phyloP scores from a whole-genome alignment of 2,329 filamentous ascomycete genomes.

The Dactylonectria estremocensis region DNA sequence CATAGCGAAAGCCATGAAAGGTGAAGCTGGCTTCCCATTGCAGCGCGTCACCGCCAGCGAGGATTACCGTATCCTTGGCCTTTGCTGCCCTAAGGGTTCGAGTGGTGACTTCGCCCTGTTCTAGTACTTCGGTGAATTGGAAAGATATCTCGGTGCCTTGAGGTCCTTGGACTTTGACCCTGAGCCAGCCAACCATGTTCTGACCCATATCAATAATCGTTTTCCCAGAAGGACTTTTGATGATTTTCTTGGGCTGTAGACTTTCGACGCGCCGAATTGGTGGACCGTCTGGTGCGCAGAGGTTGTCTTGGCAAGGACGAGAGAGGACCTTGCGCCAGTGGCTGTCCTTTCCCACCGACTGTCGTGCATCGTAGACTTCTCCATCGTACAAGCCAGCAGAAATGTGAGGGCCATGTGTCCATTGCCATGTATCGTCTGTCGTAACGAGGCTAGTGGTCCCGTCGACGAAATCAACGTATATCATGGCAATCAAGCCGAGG shows the following conservation, averaged over 20 bases:
- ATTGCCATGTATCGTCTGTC: constrained; percentile 52
- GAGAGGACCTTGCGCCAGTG: constrained; percentile 1
- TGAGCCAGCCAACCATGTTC: constrained; percentile 67
- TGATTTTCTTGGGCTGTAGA: constrained; percentile 50
- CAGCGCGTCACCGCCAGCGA: constrained; percentile 12
- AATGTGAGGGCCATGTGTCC: not conserved
- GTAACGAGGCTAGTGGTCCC: constrained; percentile 46
- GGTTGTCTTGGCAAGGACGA: not conserved
- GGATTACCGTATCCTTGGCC: constrained; percentile 53
- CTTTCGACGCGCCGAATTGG: constrained; percentile 57
- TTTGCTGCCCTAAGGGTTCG: constrained; percentile 59
- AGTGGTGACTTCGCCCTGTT: constrained; percentile 59
- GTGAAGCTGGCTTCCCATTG: constrained; percentile 67
- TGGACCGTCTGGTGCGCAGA: constrained; percentile 58
- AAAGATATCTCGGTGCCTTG: constrained; percentile 60
- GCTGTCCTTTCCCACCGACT: not conserved
- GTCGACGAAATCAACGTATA: constrained; percentile 54
- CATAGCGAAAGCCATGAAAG: constrained; percentile 69
- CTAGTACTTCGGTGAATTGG: constrained; percentile 68
- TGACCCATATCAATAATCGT: constrained; percentile 68
- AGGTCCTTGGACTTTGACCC: constrained; percentile 54
- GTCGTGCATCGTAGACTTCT: constrained; percentile 5
- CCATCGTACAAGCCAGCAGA: constrained; percentile 47
- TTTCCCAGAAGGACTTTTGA: constrained; percentile 57
- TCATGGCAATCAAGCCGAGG: constrained; percentile 54